These are phyloP conservation scores for Bremia lactucae DNA, from an alignment of 352 stramenopile species.

Conservation along the genomic window DNA sequence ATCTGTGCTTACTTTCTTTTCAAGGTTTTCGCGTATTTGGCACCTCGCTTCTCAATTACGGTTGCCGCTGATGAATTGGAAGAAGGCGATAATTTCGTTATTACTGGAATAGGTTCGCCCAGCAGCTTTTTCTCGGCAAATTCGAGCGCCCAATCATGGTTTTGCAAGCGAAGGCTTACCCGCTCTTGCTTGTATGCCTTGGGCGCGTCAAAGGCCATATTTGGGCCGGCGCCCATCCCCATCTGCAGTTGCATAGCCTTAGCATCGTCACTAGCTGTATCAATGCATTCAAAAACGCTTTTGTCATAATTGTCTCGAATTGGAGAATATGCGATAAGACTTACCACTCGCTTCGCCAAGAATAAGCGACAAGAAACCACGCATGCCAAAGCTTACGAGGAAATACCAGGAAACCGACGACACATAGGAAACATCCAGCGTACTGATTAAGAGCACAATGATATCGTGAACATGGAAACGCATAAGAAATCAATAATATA, in stretches of 20 bases:
- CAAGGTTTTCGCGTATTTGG: constrained; percentile 70
- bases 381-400: constrained; percentile 97
- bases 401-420: constrained; percentile 98
- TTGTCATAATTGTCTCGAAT: neutral
- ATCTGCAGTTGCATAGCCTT: constrained; percentile 90
- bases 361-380: constrained; percentile 93
- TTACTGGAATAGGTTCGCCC: constrained; percentile 51
- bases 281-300: too few relatives aligned
- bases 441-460: constrained; percentile 30
- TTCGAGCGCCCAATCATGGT: constrained; percentile 72
- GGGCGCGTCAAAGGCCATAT: constrained; percentile 84
- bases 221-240: constrained; percentile 77
- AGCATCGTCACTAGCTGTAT: constrained; percentile 75
- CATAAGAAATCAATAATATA: neutral
- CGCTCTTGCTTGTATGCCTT: constrained; percentile 87
- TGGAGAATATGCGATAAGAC: neutral
- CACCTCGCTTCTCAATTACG: constrained; percentile 33
- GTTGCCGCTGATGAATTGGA: constrained; percentile 17
- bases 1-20: constrained; percentile 63
- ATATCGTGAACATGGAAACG: neutral
- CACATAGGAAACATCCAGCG: constrained; percentile 96
- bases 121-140: constrained; percentile 78
- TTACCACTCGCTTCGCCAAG: constrained; percentile 86
- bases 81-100: constrained; percentile 18
- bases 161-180: constrained; percentile 73